phyloP scores from a whole-genome alignment of 169 alveolate genomes.

The Sarcocystis neurona region DNA sequence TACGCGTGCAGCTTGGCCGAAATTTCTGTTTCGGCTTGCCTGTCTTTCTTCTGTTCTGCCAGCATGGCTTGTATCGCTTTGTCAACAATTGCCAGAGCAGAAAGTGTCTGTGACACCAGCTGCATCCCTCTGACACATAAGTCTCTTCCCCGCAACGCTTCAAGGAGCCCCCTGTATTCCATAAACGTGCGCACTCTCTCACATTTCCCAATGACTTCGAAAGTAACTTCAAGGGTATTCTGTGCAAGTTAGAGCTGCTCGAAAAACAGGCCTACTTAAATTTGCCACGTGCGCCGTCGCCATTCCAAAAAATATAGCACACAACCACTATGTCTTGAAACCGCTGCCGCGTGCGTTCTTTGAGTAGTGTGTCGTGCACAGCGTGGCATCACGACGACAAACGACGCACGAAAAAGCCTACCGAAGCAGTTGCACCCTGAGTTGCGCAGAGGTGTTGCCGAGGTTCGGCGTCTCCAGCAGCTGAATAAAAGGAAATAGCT shows the following conservation, averaged over 20 bases:
- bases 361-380: too few relatives aligned
- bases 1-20: not conserved
- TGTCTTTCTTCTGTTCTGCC: not conserved
- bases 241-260: too few relatives aligned
- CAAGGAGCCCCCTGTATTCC: constrained; percentile 13
- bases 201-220: too few relatives aligned
- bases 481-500: not conserved
- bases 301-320: too few relatives aligned
- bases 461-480: constrained; percentile 20
- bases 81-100: not conserved
- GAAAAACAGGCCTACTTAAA: too few relatives aligned
- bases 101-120: not conserved
- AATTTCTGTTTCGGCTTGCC: not conserved
- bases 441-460: not conserved
- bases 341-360: too few relatives aligned
- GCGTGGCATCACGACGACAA: too few relatives aligned
- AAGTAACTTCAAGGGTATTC: too few relatives aligned
- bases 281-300: too few relatives aligned
- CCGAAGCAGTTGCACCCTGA: constrained; percentile 1
- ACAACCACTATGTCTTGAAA: too few relatives aligned
- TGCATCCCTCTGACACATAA: not conserved
- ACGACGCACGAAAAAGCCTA: too few relatives aligned
- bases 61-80: not conserved
- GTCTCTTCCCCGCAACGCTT: constrained; percentile 5
- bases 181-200: too few relatives aligned